These are phyloP conservation scores for Paratinospora sagittata DNA, from an alignment of 164 flowering plant species.

Conservation along the genomic window DNA sequence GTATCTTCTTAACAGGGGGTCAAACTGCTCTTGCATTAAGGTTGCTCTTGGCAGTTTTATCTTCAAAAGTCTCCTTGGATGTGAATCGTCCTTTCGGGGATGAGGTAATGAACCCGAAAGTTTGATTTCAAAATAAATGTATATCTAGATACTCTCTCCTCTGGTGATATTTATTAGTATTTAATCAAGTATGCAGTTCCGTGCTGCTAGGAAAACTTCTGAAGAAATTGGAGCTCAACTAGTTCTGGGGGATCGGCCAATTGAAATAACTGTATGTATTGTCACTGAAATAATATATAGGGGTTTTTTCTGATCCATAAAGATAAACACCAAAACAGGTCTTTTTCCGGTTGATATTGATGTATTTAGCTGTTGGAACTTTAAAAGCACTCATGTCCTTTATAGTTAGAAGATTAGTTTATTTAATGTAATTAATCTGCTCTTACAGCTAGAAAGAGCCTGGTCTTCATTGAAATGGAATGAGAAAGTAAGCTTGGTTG, in stretches of 20 bases:
- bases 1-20: constrained; percentile 47
- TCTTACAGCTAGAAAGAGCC: constrained; percentile 77
- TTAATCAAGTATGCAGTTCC: constrained; percentile 47
- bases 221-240: constrained; percentile 90
- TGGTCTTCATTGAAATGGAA: constrained; percentile 79
- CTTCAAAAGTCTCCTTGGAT: constrained; percentile 80
- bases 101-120: constrained; percentile 44
- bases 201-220: constrained; percentile 77
- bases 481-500: constrained; percentile 57
- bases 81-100: constrained; percentile 82
- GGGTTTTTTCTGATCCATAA: neutral
- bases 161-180: neutral
- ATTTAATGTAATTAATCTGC: constrained; percentile 5
- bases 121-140: neutral
- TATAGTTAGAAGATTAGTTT: too few relatives aligned
- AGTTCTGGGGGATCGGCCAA: constrained; percentile 93
- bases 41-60: constrained; percentile 69
- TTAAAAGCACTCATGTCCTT: neutral
- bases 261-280: constrained; percentile 83
- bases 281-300: neutral
- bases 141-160: neutral
- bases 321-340: constrained; percentile 4
- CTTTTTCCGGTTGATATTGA: neutral
- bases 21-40: constrained; percentile 88
- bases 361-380: neutral